phyloP scores from a whole-genome alignment of 2,329 filamentous ascomycete species.

The Chrysoporthe austroafricana region DNA sequence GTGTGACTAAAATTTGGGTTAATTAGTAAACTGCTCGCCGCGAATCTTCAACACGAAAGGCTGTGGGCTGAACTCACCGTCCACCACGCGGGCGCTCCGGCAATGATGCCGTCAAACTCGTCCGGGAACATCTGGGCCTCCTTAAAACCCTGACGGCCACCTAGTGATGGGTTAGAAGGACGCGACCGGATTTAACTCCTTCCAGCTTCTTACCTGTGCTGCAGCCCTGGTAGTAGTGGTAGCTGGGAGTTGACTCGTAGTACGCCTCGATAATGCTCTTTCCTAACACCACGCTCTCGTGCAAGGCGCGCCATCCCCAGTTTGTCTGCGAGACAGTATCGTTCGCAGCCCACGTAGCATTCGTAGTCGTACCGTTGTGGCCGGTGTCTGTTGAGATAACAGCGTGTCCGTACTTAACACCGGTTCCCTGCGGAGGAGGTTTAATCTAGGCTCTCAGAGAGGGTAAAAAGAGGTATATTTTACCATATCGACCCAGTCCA shows the following conservation, averaged over 20 bases:
- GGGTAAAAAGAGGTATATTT: background rate
- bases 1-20: background rate
- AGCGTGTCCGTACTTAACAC: constrained; percentile 42
- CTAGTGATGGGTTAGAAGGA: constrained; percentile 32
- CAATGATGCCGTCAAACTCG: constrained; percentile 62
- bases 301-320: constrained; percentile 45
- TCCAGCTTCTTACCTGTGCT: constrained; percentile 42
- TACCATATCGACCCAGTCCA: constrained; percentile 33
- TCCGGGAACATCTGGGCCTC: constrained; percentile 56
- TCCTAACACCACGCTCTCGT: constrained; percentile 51
- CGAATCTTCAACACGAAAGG: too few species aligned
- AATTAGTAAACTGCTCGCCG: too few species aligned
- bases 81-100: constrained; percentile 47
- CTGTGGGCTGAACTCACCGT: constrained; percentile 36
- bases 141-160: constrained; percentile 61
- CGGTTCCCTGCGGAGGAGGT: constrained; percentile 14
- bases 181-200: background rate
- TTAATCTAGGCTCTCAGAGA: background rate
- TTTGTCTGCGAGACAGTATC: background rate
- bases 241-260: constrained; percentile 42
- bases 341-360: constrained; percentile 40
- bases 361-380: constrained; percentile 37
- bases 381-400: constrained; percentile 46
- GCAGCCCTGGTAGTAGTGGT: constrained; percentile 59
- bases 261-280: constrained; percentile 52